Percentiles rank a stretch among this genome's conserved stretches.
phyloP scores from a whole-genome alignment of 73 alveolate species.

The Blepharisma japonicum region DNA sequence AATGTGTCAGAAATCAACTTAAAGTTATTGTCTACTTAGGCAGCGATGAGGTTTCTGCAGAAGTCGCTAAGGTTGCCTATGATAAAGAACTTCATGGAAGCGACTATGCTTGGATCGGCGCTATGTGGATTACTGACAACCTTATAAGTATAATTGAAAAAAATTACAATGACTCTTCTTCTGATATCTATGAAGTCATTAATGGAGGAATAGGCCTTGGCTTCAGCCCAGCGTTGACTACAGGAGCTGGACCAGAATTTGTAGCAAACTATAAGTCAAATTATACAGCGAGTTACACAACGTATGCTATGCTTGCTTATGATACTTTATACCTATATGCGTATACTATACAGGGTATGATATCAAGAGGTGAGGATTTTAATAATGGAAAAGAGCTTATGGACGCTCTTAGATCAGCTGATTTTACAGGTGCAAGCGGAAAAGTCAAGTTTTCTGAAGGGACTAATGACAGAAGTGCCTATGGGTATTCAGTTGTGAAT shows the following conservation, averaged over 20 bases:
- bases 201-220: constrained; percentile 26
- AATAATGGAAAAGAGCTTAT: constrained; percentile 27
- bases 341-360: not conserved
- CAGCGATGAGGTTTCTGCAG: not conserved
- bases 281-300: not conserved
- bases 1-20: not conserved
- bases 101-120: constrained; percentile 17
- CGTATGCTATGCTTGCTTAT: not conserved
- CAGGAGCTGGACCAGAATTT: not conserved
- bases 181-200: not conserved
- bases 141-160: not conserved
- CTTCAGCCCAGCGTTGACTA: not conserved
- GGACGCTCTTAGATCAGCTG: constrained; percentile 23
- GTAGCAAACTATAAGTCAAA: not conserved
- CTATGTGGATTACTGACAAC: constrained; percentile 30
- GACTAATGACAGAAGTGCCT: constrained; percentile 26
- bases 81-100: constrained; percentile 20
- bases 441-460: constrained; percentile 25
- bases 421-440: constrained; percentile 32
- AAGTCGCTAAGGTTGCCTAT: constrained; percentile 22
- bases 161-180: not conserved
- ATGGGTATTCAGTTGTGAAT: constrained; percentile 14
- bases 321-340: constrained; percentile 19
- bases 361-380: constrained; percentile 17
- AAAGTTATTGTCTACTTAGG: constrained; percentile 28